phyloP scores from a whole-genome alignment of 371 early-diverging fungal genomes.

The Encephalitozoon cuniculi region DNA sequence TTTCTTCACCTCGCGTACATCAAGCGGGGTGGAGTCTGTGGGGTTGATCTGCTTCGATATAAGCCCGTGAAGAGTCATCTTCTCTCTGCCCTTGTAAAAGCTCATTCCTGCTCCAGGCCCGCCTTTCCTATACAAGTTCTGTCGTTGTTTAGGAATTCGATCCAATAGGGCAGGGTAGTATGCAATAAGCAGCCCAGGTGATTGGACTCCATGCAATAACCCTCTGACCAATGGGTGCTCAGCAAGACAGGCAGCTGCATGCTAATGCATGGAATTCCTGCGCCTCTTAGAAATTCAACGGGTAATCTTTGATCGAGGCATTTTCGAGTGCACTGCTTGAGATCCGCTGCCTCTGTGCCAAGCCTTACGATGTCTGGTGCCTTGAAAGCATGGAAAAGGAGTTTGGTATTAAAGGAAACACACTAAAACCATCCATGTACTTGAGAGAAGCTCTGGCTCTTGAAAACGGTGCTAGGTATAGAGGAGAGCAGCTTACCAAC shows the following conservation, averaged over 20 bases:
- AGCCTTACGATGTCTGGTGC: neutral
- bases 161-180: neutral
- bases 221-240: neutral
- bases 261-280: neutral
- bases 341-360: neutral
- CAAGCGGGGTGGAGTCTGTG: constrained; percentile 17
- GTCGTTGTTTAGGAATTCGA: neutral
- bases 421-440: neutral
- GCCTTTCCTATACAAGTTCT: neutral
- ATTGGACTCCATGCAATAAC: neutral
- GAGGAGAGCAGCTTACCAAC: constrained; percentile 28
- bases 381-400: neutral
- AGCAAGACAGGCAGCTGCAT: neutral
- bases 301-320: neutral
- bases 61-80: neutral
- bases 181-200: neutral
- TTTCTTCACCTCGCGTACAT: constrained; percentile 47
- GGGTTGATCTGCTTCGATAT: constrained; percentile 46
- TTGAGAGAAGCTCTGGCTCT: neutral
- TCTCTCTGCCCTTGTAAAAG: neutral
- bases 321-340: neutral
- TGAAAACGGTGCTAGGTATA: constrained; percentile 28
- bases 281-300: neutral
- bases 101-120: neutral
- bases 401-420: neutral